These are phyloP conservation scores for Amylocarpus encephaloides DNA, from an alignment of 2,329 filamentous ascomycete species.

Conservation along the genomic window DNA sequence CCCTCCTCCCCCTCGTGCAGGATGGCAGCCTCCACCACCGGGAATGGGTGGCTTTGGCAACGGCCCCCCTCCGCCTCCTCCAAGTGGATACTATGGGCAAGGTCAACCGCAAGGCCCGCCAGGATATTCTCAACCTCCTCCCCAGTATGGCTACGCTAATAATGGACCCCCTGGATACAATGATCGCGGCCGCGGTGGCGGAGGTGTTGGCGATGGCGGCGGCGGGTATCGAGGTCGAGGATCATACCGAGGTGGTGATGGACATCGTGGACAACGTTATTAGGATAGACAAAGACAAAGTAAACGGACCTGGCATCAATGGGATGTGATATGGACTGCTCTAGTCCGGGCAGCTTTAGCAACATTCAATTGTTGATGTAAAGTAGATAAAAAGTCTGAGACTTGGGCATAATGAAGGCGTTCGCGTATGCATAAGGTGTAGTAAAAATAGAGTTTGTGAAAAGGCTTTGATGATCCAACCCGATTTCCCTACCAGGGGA, in stretches of 20 bases:
- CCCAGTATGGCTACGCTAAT: conserved; percentile 10
- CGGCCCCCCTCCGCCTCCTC: conserved; percentile 42
- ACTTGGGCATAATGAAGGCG: too few relatives aligned
- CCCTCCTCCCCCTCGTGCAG: conserved; percentile 21
- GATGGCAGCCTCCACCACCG: conserved; percentile 41
- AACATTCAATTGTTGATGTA: not conserved
- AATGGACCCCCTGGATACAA: conserved; percentile 16
- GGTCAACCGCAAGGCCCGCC: conserved; percentile 18
- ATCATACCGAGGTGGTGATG: conserved; percentile 5
- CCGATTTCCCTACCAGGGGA: too few relatives aligned
- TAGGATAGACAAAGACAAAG: not conserved
- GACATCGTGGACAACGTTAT: conserved; percentile 14
- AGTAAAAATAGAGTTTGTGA: too few relatives aligned
- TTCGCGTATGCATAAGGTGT: too few relatives aligned
- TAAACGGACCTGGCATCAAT: not conserved
- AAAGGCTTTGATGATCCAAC: too few relatives aligned
- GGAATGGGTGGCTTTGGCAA: conserved; percentile 39
- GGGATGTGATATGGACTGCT: not conserved
- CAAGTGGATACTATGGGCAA: conserved; percentile 24
- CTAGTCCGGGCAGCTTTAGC: not conserved
- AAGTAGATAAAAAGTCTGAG: not conserved
- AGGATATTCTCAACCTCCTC: conserved; percentile 18
- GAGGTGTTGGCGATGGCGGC: too few relatives aligned
- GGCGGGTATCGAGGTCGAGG: conserved; percentile 4
- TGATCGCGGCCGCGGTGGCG: conserved; percentile 8